Conservation (phyloP, 257 asterid species). For the Fraxinus americana region DNA sequence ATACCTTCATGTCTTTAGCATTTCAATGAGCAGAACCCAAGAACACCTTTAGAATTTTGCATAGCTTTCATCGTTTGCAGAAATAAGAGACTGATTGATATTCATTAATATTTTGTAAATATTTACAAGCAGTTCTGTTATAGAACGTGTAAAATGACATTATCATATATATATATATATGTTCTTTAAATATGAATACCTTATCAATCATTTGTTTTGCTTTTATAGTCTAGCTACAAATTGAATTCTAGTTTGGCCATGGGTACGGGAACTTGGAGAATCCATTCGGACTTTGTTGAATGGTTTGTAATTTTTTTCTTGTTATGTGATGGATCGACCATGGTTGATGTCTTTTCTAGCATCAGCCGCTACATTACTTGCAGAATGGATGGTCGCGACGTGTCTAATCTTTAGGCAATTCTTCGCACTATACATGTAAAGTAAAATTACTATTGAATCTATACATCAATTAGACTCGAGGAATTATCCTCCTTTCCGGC, state of each 20-base stretch:
- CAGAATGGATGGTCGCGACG: too few relatives aligned
- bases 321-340: too few relatives aligned
- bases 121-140: neutral
- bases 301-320: too few relatives aligned
- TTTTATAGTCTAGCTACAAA: neutral
- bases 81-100: neutral
- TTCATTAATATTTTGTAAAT: neutral
- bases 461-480: too few relatives aligned
- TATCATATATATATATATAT: neutral
- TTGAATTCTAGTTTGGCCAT: neutral
- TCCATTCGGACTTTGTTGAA: neutral
- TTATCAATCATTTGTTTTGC: neutral
- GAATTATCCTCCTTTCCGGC: too few relatives aligned
- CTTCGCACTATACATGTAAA: too few relatives aligned
- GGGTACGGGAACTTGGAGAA: neutral
- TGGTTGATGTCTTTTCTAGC: too few relatives aligned
- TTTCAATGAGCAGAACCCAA: slow-evolving; percentile 44
- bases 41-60: slow-evolving; percentile 6
- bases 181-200: neutral
- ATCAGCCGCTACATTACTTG: too few relatives aligned
- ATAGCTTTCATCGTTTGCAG: neutral
- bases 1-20: slow-evolving; percentile 76
- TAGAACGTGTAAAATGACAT: neutral
- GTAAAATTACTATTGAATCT: too few relatives aligned
- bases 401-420: too few relatives aligned